Conservation (phyloP, 306 rosid genomes). For the Calophaca sinica region DNA sequence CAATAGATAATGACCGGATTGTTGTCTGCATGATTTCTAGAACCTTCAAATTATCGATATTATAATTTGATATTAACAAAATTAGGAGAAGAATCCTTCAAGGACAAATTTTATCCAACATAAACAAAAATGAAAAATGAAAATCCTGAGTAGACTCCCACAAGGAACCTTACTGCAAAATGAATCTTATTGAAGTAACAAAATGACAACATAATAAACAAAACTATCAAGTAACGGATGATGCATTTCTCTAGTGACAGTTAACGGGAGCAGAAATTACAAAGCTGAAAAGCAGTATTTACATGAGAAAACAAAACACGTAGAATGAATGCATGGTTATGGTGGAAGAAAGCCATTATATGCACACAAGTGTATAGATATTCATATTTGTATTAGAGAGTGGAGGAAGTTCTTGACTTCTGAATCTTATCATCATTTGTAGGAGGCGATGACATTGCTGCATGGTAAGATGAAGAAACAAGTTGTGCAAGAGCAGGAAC, state of each 20-base stretch:
- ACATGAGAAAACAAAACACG: conserved; percentile 36
- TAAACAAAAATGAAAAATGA: background rate
- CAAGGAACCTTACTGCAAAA: conserved; percentile 1
- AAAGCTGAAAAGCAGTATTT: conserved; percentile 42
- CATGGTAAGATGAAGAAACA: conserved; percentile 80
- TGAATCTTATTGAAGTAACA: background rate
- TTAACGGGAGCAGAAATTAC: conserved; percentile 22
- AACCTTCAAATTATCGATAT: too few species aligned
- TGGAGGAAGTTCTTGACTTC: conserved; percentile 75
- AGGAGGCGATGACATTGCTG: conserved; percentile 64
- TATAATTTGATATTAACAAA: too few species aligned
- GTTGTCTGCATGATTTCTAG: too few species aligned
- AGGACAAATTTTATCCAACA: background rate
- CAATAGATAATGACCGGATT: too few species aligned
- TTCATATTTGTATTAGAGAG: conserved; percentile 48
- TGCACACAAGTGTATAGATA: background rate
- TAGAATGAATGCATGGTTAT: conserved; percentile 9
- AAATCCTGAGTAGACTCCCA: background rate
- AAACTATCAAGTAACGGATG: conserved; percentile 8
- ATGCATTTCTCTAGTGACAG: conserved; percentile 5
- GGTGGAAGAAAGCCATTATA: conserved; percentile 30
- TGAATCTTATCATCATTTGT: conserved; percentile 69
- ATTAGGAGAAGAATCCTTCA: too few species aligned
- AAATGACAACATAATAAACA: background rate
- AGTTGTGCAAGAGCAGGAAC: conserved; percentile 86